phyloP scores from a whole-genome alignment of 1,284 basidiomycete species.

The Omphalotus olearius region DNA sequence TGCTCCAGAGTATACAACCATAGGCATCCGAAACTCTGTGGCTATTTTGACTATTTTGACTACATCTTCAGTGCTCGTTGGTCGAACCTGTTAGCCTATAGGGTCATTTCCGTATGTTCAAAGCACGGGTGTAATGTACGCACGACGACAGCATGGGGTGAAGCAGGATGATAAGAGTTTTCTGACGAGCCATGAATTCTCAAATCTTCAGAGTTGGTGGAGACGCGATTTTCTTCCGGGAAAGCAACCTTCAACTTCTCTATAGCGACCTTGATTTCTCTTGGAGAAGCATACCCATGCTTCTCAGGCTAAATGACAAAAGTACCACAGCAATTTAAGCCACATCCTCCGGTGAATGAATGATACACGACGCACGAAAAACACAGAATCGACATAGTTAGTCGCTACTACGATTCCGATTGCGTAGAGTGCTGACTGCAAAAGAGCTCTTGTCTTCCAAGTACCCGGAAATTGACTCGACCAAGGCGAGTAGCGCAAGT shows the following conservation, averaged over 20 bases:
- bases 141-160: constrained; percentile 64
- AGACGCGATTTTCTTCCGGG: constrained; percentile 39
- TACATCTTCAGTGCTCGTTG: constrained; percentile 61
- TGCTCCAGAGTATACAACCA: constrained; percentile 67
- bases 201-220: constrained; percentile 46
- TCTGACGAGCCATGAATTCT: constrained; percentile 59
- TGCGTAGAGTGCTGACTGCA: constrained; percentile 25
- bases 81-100: constrained; percentile 52
- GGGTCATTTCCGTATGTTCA: constrained; percentile 22
- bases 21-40: constrained; percentile 58
- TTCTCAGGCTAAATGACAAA: constrained; percentile 6
- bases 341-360: not conserved
- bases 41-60: constrained; percentile 66
- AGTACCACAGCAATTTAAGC: not conserved
- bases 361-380: constrained; percentile 24
- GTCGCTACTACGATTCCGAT: constrained; percentile 26
- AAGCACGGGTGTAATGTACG: constrained; percentile 35
- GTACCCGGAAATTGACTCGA: constrained; percentile 5
- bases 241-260: constrained; percentile 46
- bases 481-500: constrained; percentile 8
- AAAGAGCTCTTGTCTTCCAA: constrained; percentile 5
- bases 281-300: constrained; percentile 38
- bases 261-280: constrained; percentile 51
- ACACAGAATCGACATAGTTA: constrained; percentile 22
- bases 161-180: constrained; percentile 62